Conservation (phyloP, 2,329 filamentous ascomycete genomes). For the Dothideomycetes sp. region DNA sequence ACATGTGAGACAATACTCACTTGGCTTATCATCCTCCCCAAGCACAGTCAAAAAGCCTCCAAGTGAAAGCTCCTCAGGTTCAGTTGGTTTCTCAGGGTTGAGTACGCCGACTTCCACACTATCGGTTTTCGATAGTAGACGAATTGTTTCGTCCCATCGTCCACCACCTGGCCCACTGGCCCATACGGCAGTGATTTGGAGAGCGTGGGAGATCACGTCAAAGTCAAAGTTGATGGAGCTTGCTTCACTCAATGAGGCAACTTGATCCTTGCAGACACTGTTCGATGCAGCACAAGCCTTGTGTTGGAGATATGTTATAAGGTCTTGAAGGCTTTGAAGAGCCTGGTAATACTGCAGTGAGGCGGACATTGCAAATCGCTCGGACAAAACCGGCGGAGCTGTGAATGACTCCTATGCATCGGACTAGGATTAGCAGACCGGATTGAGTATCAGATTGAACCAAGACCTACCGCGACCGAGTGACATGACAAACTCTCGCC, state of each 20-base stretch:
- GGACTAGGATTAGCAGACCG: background rate
- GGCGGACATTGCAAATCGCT: slow-evolving; percentile 51
- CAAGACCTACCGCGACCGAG: slow-evolving; percentile 31
- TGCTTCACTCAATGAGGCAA: slow-evolving; percentile 40
- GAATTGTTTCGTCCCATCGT: slow-evolving; percentile 34
- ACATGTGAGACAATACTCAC: no score
- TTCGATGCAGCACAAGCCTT: slow-evolving; percentile 1
- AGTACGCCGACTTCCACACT: slow-evolving; percentile 76
- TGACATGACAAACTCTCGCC: slow-evolving; percentile 44
- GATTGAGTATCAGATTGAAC: background rate
- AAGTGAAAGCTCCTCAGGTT: slow-evolving; percentile 65
- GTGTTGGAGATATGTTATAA: slow-evolving; percentile 3
- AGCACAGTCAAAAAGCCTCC: slow-evolving; percentile 70
- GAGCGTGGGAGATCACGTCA: slow-evolving; percentile 53
- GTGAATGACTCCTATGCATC: slow-evolving; percentile 17
- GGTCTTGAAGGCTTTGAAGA: slow-evolving; percentile 32
- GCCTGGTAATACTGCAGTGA: slow-evolving; percentile 61
- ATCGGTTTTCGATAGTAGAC: slow-evolving; percentile 22
- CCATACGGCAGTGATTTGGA: slow-evolving; percentile 59
- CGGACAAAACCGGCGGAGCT: slow-evolving; percentile 38
- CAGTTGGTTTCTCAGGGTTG: slow-evolving; percentile 50
- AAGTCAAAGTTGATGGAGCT: slow-evolving; percentile 67
- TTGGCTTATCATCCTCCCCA: slow-evolving; percentile 59
- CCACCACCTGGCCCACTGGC: slow-evolving; percentile 17
- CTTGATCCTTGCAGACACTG: slow-evolving; percentile 38